These are phyloP conservation scores for Coemansia asiatica DNA, from an alignment of 192 early-diverging fungal genomes.

Conservation along the genomic window DNA sequence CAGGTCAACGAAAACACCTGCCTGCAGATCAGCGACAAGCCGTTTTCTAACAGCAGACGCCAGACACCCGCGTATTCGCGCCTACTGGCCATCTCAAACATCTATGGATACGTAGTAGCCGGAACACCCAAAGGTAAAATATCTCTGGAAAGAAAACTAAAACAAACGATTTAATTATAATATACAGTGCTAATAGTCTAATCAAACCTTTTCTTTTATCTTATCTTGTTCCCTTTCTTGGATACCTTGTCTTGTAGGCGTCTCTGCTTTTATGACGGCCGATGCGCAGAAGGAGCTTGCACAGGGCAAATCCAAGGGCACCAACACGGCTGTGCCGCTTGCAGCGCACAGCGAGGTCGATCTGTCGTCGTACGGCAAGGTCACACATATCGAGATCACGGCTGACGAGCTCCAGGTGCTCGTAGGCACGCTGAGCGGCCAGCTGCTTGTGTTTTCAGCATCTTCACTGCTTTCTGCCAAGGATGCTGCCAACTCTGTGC, in stretches of 20 bases:
- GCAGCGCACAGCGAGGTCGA: conserved; percentile 31
- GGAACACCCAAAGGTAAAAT: conserved; percentile 61
- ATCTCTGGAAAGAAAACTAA: no score
- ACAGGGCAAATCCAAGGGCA: conserved; percentile 28
- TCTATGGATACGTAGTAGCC: conserved; percentile 69
- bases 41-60: conserved; percentile 31
- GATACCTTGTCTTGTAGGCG: conserved; percentile 4
- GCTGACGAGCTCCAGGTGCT: conserved; percentile 35
- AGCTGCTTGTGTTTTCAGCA: conserved; percentile 29
- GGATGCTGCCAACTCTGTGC: conserved; percentile 9
- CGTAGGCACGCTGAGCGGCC: conserved; percentile 16
- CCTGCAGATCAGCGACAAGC: conserved; percentile 36
- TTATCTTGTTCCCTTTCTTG: background rate
- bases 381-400: conserved; percentile 27
- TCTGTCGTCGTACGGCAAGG: conserved; percentile 45
- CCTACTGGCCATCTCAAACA: conserved; percentile 63
- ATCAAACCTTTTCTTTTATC: background rate
- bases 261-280: conserved; percentile 32
- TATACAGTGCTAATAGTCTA: background rate
- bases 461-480: conserved; percentile 19
- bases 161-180: background rate
- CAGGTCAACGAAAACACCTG: conserved; percentile 45
- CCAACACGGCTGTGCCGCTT: conserved; percentile 35
- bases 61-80: conserved; percentile 54
- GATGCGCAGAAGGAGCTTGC: conserved; percentile 40